Base-by-base conservation (phyloP, 306 rosid genomes). In the Quercus wislizeni region DNA sequence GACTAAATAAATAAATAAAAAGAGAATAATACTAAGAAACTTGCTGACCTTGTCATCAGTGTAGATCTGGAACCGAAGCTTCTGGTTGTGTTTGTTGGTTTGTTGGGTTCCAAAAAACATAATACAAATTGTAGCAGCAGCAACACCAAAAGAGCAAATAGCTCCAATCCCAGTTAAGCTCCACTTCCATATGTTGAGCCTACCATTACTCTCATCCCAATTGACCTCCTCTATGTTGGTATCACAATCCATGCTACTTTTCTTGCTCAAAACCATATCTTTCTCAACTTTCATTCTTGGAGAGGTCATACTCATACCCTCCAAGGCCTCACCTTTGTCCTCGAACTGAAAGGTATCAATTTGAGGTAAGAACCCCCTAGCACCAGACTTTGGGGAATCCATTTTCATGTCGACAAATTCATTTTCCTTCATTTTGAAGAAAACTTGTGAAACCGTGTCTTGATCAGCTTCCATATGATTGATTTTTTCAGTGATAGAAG, bases 91-190 rank as follows among this genome's bases (percentile, higher is more conserved):
- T 43, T 75, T 83, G 85, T 76, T 87, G 41, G 64, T 85, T 5
- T 91, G 90, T 1, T 90, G 89, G 69, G 73, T 88, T 74, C 98
- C 97, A 27, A 89, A 54, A 38, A 85, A 74, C 21, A 92, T 62
- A 71, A 92, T 73, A 86, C 94, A 94, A 71, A 94, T 65, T 21
- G 98, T 89, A 25, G 93, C 97, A 71, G 94, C 98, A 76, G 93
- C 93, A 85, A 94, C 82, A 27, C 97, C 97, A 73, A 92, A 90
- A 10, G 98, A 88, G 75, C 94, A 94, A 27, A 92, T 94, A 38
- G 97, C 98, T 70, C 98, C 97, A 76, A 94, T 74, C 49, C 98
- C 98, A 41, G 83, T 86, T 19, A 90, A 71, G 71, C 97, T 85
- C 88, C 91, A 86, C 73, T 89, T 94, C 90, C 93, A 88, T 2